Evolutionary conservation across 805 yeast genomes (phyloP).

Genomic region (Barnettozyma populi): DNA sequence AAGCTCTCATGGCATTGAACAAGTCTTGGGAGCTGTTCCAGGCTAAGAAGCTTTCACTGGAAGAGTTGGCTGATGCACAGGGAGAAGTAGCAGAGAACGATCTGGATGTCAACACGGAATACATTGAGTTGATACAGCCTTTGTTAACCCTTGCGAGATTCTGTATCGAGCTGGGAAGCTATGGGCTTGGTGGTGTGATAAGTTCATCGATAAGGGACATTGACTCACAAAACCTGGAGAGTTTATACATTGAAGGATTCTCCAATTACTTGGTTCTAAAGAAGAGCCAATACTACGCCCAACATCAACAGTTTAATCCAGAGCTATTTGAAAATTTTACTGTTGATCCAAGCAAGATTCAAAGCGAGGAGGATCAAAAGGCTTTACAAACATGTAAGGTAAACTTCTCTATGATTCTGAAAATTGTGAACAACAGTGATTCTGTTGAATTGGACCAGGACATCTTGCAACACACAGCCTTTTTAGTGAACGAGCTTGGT

Average conservation of each 20-base stretch:
- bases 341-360: slow-evolving; percentile 5
- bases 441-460: slow-evolving; percentile 51
- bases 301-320: slow-evolving; percentile 15
- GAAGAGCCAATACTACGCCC: slow-evolving; percentile 22
- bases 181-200: slow-evolving; percentile 64
- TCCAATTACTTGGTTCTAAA: slow-evolving; percentile 52
- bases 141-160: slow-evolving; percentile 66
- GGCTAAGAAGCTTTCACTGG: slow-evolving; percentile 43
- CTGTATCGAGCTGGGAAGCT: slow-evolving; percentile 70
- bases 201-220: slow-evolving; percentile 63
- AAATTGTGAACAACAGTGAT: slow-evolving; percentile 2
- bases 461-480: slow-evolving; percentile 46
- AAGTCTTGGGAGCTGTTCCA: slow-evolving; percentile 71
- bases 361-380: slow-evolving; percentile 1
- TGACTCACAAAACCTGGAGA: slow-evolving; percentile 80
- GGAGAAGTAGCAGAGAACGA: slow-evolving; percentile 38
- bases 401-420: slow-evolving; percentile 11
- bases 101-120: slow-evolving; percentile 38
- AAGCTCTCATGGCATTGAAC: slow-evolving; percentile 62
- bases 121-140: slow-evolving; percentile 67
- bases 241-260: slow-evolving; percentile 78
- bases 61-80: slow-evolving; percentile 31
- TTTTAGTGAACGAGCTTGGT: slow-evolving; percentile 51
- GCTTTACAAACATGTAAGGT: slow-evolving; percentile 5
- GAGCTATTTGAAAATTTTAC: slow-evolving; percentile 22